Base-by-base conservation (phyloP, 2,329 filamentous ascomycete genomes). In the Fusarium neocosmosporiellum region DNA sequence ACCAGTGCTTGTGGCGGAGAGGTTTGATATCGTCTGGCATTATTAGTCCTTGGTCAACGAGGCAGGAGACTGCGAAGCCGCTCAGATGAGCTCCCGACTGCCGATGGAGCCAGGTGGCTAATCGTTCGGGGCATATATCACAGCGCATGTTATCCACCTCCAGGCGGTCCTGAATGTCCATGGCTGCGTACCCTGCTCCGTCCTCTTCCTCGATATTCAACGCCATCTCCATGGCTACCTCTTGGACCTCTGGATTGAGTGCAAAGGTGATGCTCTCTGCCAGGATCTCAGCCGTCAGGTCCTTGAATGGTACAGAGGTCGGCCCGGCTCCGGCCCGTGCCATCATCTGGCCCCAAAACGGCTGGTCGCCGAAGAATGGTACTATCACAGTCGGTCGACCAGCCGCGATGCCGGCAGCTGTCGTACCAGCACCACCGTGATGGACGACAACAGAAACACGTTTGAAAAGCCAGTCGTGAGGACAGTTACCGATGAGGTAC, bases 301-400 rank as follows among this genome's bases (percentile, higher is more conserved):
- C 80, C 68, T 89, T 91, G 75, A 88, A 87, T 0, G 89, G 88
- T 27, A 91, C 85, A 0, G 90, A 88, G 0, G 78, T 72, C 2
- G 90, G 90, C 0, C 90, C 90, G 2, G 90, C 90, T 8, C 90
- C 89, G 8, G 90, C 89, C 39, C 83, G 83, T 1, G 88, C 85
- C 22, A 91, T 86, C 84, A 92, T 92, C 10, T 87, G 84, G 3
- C 90, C 90, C 90, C 90, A 92, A 73, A 92, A 92, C 3, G 89
- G 88, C 75, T 92, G 90, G 71, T 81, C 90, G 10, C 90, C 90
- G 69, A 92, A 92, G 81, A 92, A 92, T 0, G 90, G 90, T 0
- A 92, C 88, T 24, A 92, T 88, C 78, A 91, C 88, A 1, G 90
- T 91, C 0, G 90, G 90, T 48, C 85, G 86, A 1, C 86, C 90